Evolutionary conservation across 2,329 filamentous ascomycete genomes (phyloP).

Genomic region (Pseudogymnoascus sp.): DNA sequence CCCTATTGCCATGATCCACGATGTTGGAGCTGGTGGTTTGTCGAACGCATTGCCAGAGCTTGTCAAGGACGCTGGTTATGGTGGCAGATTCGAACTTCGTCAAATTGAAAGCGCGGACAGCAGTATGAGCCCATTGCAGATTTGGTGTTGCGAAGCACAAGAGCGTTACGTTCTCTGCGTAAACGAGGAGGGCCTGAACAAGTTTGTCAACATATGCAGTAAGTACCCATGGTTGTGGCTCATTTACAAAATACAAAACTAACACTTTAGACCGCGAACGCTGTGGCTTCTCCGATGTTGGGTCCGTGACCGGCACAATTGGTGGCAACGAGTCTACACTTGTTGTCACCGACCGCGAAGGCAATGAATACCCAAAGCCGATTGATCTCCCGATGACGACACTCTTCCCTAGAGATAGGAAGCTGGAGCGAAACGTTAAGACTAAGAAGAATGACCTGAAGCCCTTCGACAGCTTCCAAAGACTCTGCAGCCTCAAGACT

Average conservation of each 20-base stretch:
- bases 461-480: constrained; percentile 59
- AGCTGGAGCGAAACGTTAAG: constrained; percentile 65
- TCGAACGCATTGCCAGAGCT: constrained; percentile 78
- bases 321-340: constrained; percentile 60
- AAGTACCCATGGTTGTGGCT: constrained; percentile 22
- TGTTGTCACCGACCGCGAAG: constrained; percentile 73
- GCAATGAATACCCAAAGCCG: constrained; percentile 61
- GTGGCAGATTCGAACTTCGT: constrained; percentile 87
- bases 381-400: constrained; percentile 86
- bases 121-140: constrained; percentile 90
- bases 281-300: constrained; percentile 88
- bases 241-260: constrained; percentile 10
- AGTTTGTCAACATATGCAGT: constrained; percentile 58
- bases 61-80: constrained; percentile 83
- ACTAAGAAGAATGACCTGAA: constrained; percentile 59
- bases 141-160: constrained; percentile 97
- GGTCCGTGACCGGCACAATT: constrained; percentile 57
- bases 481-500: constrained; percentile 41
- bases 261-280: constrained; percentile 60
- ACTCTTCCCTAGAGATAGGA: constrained; percentile 80
- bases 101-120: constrained; percentile 85
- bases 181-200: constrained; percentile 70
- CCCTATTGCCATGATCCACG: constrained; percentile 94
- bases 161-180: constrained; percentile 92
- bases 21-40: constrained; percentile 87